Percentiles rank a stretch among this genome's conserved stretches.
phyloP scores from a whole-genome alignment of 176 grass and related monocot species.

The Oryza glumipatula region DNA sequence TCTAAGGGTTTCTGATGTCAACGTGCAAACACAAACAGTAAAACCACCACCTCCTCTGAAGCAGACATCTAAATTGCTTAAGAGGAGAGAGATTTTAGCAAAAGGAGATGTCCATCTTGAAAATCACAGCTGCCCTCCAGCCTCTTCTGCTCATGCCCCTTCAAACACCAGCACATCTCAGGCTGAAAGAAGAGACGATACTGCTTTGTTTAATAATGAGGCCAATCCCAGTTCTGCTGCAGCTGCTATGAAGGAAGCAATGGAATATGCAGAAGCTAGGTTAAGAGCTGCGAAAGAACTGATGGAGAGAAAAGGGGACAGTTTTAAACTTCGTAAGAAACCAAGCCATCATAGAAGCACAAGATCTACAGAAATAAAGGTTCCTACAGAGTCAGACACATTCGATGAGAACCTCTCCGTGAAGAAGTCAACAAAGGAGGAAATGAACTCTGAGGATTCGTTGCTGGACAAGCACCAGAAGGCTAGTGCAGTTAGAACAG shows the following conservation, averaged over 20 bases:
- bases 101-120: constrained; percentile 27
- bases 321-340: constrained; percentile 74
- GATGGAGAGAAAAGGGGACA: constrained; percentile 83
- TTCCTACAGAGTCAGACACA: constrained; percentile 40
- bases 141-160: constrained; percentile 1
- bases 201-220: constrained; percentile 53
- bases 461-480: constrained; percentile 38
- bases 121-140: constrained; percentile 25
- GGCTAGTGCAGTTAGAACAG: constrained; percentile 16
- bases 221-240: constrained; percentile 66
- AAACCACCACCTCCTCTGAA: constrained; percentile 48
- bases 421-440: constrained; percentile 38
- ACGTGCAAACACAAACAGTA: constrained; percentile 47
- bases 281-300: constrained; percentile 89
- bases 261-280: constrained; percentile 87
- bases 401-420: constrained; percentile 20
- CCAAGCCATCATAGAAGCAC: constrained; percentile 47
- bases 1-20: constrained; percentile 54
- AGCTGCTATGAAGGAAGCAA: constrained; percentile 87
- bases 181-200: constrained; percentile 48
- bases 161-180: constrained; percentile 25
- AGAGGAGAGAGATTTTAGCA: constrained; percentile 42
- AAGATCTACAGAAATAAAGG: constrained; percentile 52
- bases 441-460: constrained; percentile 34
- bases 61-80: constrained; percentile 52